Evolutionary conservation across 208 protist species (phyloP).

Genomic region (Trypanosoma cruzi): DNA sequence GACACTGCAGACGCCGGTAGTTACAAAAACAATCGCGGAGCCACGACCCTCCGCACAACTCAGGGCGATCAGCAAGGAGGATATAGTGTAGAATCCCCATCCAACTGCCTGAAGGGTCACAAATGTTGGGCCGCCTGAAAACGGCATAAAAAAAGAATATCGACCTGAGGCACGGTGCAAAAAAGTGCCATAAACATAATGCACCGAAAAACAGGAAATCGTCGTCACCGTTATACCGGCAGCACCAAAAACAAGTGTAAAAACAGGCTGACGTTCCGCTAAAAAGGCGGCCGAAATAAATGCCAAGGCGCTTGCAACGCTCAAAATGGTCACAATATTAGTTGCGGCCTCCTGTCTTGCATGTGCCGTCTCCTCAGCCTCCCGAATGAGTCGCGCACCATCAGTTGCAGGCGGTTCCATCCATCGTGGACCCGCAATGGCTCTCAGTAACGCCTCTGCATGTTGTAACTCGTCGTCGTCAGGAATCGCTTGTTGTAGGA

Average conservation of each 20-base stretch:
- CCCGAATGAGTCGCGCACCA: constrained; percentile 14
- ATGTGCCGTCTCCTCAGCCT: constrained; percentile 22
- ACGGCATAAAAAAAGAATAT: constrained; percentile 80
- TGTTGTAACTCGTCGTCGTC: constrained; percentile 28
- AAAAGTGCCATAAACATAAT: constrained; percentile 60
- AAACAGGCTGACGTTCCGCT: constrained; percentile 42
- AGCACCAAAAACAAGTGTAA: constrained; percentile 62
- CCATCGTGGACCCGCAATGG: constrained; percentile 29
- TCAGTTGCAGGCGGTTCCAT: constrained; percentile 17
- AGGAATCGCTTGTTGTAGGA: constrained; percentile 22
- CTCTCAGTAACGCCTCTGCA: constrained; percentile 20
- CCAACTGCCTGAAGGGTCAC: constrained; percentile 54
- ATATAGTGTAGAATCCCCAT: constrained; percentile 55
- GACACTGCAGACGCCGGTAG: constrained; percentile 46
- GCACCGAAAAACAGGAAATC: constrained; percentile 61
- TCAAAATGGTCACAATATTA: constrained; percentile 54
- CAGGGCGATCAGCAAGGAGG: constrained; percentile 38
- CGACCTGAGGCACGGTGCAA: constrained; percentile 44
- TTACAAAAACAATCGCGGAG: constrained; percentile 35
- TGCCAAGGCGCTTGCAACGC: constrained; percentile 35
- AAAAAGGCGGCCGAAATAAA: constrained; percentile 54
- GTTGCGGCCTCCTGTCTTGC: constrained; percentile 43
- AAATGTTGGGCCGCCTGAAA: constrained; percentile 59
- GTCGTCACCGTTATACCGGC: constrained; percentile 43
- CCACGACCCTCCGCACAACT: constrained; percentile 45